Conservation (phyloP, 768 basidiomycete genomes). For the Neoboletus magnificus region DNA sequence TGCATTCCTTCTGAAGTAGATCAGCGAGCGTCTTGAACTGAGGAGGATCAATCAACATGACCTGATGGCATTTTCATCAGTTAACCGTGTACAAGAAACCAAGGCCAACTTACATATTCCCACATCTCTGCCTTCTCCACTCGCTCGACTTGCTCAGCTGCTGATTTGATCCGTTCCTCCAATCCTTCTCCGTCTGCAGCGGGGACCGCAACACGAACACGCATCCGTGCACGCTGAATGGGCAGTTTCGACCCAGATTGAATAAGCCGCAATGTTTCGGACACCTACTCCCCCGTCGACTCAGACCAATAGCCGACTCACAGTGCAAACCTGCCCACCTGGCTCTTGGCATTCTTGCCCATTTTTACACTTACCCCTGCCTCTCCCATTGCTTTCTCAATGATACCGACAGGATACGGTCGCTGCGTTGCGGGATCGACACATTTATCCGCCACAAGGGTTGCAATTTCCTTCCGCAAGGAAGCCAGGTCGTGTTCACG, state of each 20-base stretch:
- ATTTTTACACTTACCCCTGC: constrained; percentile 88
- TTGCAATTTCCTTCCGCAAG: constrained; percentile 86
- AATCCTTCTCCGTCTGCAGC: constrained; percentile 60
- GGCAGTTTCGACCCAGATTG: constrained; percentile 84
- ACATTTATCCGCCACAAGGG: constrained; percentile 91
- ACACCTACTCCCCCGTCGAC: constrained; percentile 51
- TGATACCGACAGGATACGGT: constrained; percentile 91
- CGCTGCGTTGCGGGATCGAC: constrained; percentile 88
- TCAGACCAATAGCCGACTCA: not conserved
- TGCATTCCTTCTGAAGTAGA: constrained; percentile 85
- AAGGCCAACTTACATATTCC: constrained; percentile 67
- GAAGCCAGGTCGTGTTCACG: constrained; percentile 85
- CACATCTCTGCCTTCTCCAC: constrained; percentile 78
- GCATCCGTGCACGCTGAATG: constrained; percentile 92
- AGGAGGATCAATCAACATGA: constrained; percentile 89
- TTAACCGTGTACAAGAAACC: not conserved
- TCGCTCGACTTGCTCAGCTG: constrained; percentile 81
- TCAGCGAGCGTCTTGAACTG: constrained; percentile 90
- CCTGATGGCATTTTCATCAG: constrained; percentile 44
- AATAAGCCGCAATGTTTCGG: constrained; percentile 82
- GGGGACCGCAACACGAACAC: constrained; percentile 79
- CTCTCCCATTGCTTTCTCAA: constrained; percentile 97
- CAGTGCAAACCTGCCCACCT: constrained; percentile 47
- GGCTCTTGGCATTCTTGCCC: constrained; percentile 90
- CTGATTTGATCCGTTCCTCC: constrained; percentile 65